Percentiles rank a stretch among this genome's conserved stretches.
Conservation (phyloP, 139 green algal genomes). For the Coccomyxa sp. region DNA sequence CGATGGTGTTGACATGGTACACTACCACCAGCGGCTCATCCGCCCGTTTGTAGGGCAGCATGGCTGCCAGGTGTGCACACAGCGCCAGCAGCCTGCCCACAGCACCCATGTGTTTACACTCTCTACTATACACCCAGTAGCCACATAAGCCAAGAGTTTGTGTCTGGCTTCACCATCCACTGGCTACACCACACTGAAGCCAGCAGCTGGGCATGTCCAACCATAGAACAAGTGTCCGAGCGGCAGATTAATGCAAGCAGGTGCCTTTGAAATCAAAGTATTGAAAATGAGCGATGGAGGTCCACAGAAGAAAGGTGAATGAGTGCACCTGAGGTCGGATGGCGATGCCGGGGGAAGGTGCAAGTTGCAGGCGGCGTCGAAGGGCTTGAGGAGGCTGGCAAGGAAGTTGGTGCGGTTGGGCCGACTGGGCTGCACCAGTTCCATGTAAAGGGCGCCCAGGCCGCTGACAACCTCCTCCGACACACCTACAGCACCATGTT, state of each 20-base stretch:
- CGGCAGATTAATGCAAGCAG: too few species aligned
- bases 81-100: conserved; percentile 43
- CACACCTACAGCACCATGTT: conserved; percentile 15
- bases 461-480: conserved; percentile 23
- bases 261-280: too few species aligned
- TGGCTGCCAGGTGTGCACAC: conserved; percentile 39
- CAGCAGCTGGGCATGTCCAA: background rate
- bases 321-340: conserved; percentile 8
- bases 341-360: background rate
- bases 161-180: background rate
- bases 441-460: conserved; percentile 39
- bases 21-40: conserved; percentile 70
- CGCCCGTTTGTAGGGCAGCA: conserved; percentile 49
- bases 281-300: too few species aligned
- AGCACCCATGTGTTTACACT: background rate
- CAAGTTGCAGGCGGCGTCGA: conserved; percentile 31
- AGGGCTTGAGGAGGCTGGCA: conserved; percentile 34
- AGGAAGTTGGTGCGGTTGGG: conserved; percentile 36
- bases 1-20: conserved; percentile 44
- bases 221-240: too few species aligned
- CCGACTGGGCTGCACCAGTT: conserved; percentile 32
- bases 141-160: background rate
- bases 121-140: background rate
- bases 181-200: background rate
- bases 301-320: background rate